Percentiles rank a stretch among this genome's conserved stretches.
Conservation (phyloP, 768 basidiomycete species). For the Suillus subaureus region DNA sequence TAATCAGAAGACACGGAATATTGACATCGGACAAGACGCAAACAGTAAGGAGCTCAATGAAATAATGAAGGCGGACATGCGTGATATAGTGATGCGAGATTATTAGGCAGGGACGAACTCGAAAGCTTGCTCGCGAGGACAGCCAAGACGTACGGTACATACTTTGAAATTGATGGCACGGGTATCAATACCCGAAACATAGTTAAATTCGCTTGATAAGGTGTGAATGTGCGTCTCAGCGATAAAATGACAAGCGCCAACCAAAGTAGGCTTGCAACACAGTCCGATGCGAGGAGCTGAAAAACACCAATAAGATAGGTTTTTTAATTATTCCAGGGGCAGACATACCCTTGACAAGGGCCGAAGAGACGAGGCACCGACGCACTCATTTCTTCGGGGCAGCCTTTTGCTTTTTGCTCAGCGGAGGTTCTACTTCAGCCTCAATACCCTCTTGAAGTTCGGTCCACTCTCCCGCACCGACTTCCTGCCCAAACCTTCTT, state of each 20-base stretch:
- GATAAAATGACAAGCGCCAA: background rate
- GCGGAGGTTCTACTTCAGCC: conserved; percentile 30
- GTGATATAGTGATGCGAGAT: background rate
- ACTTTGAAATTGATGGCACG: background rate
- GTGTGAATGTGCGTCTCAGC: background rate
- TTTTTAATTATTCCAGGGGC: background rate
- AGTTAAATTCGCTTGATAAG: background rate
- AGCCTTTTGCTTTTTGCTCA: conserved; percentile 10
- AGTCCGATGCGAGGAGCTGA: background rate
- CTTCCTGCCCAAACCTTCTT: conserved; percentile 63
- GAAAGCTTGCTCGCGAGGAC: background rate
- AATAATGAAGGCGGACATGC: background rate
- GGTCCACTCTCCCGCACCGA: conserved; percentile 37
- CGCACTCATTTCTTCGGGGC: conserved; percentile 9
- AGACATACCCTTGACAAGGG: background rate
- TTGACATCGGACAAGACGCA: background rate
- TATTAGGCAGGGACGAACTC: background rate
- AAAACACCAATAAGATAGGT: background rate
- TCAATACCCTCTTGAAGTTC: conserved; percentile 27
- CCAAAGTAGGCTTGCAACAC: background rate
- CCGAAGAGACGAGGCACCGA: background rate
- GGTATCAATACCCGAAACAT: background rate
- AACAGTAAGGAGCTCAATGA: background rate
- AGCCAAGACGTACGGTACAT: background rate
- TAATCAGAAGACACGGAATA: too few relatives aligned